Conservation (phyloP, 177 flowering plant species). For the Tripterygium wilfordii region DNA sequence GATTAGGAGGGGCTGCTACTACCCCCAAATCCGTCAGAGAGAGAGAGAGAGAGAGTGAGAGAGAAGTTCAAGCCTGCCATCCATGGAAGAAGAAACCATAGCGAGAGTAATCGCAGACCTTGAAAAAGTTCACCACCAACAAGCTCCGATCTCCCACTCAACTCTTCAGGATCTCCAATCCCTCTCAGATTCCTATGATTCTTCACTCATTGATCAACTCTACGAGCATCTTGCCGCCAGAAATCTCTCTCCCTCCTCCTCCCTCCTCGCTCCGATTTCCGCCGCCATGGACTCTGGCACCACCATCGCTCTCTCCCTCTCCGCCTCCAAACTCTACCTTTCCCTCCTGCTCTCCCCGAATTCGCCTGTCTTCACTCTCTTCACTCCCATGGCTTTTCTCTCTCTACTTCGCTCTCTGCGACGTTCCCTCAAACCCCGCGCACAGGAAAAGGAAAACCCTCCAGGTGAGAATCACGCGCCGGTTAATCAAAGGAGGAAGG, state of each 20-base stretch:
- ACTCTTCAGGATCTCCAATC: constrained; percentile 49
- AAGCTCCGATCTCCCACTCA: constrained; percentile 34
- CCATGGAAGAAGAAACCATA: constrained; percentile 25
- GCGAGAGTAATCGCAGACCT: constrained; percentile 39
- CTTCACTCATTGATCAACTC: constrained; percentile 27
- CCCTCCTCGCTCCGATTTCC: constrained; percentile 38
- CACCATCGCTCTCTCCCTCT: constrained; percentile 32
- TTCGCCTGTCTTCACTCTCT: constrained; percentile 78
- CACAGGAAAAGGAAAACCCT: not conserved
- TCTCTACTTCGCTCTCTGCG: constrained; percentile 70
- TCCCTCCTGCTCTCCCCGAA: constrained; percentile 59
- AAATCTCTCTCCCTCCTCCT: constrained; percentile 34
- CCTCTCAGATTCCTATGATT: constrained; percentile 32
- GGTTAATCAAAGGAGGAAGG: constrained; percentile 25
- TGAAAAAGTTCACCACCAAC: constrained; percentile 25
- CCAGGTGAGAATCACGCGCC: not conserved
- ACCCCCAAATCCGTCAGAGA: not conserved
- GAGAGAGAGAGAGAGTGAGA: not conserved
- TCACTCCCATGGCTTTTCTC: constrained; percentile 72
- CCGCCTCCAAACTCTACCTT: constrained; percentile 63
- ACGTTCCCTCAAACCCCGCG: constrained; percentile 40
- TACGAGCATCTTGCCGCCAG: constrained; percentile 43
- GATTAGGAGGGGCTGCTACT: no score
- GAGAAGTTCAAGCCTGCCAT: not conserved
- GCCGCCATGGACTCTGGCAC: constrained; percentile 57